Evolutionary conservation across 1,284 basidiomycete species (phyloP), one percentile per base, ranked within the genome.

Genomic region (Salmacisia buchloeana): DNA sequence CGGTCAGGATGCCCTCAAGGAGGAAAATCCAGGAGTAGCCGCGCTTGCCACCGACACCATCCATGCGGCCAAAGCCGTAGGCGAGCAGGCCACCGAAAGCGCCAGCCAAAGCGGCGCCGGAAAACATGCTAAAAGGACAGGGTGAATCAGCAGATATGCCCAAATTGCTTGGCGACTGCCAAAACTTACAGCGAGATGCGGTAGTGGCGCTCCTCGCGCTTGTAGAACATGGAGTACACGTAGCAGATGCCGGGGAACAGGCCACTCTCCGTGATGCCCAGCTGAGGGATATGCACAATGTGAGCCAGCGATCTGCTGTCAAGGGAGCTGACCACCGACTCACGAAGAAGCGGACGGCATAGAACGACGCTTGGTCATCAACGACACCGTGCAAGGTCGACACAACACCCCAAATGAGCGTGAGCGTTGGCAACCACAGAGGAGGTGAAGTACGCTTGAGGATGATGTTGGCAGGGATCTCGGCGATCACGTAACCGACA

Each of bases 211-310:
- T 87, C 86, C 34, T 70, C 70, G 80, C 85, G 83, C 76, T 63
- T 83, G 79, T 88, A 88, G 69, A 86, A 88, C 25, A 86, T 83
- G 10, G 85, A 85, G 70, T 88, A 86, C 1, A 87, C 73, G 69
- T 84, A 87, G 13, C 86, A 82, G 2, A 83, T 82, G n/a, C 86
- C 86, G 3, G 86, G 86, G 71, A 87, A 86, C 1, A 77, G 65
- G n/a, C 73, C 71, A 34, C 58, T 46, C 36, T 67, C 73, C 54
- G 52, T 66, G 29, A 57, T 33, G 71, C 81, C 59, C 61, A 74
- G 65, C 41, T 43, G 41, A n/a, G 10, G n/a, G n/a, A n/a, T 1
- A 18, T 12, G 3, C 41, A 18, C 41, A 43, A 43, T n/a, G n/a
- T n/a, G n/a, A n/a, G 23, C 35, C 35, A 38, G 9, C 7, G 15